Conservation (phyloP, 805 yeast species). For the Millerozyma acaciae region DNA sequence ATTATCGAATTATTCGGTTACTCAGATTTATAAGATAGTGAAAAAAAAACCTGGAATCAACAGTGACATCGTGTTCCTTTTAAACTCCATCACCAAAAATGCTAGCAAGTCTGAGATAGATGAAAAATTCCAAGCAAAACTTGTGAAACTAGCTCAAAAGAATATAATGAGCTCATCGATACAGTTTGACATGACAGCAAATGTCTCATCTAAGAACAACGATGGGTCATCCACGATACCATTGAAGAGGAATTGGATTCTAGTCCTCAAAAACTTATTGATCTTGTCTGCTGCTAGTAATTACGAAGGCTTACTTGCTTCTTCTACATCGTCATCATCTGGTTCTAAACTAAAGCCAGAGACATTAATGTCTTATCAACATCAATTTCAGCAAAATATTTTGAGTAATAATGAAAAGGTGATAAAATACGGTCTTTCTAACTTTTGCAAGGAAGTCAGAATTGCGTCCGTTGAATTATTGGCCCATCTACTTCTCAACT, state of each 20-base stretch:
- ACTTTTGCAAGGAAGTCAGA: slow-evolving; percentile 32
- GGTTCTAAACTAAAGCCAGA: slow-evolving; percentile 42
- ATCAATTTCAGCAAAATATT: slow-evolving; percentile 30
- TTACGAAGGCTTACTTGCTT: slow-evolving; percentile 34
- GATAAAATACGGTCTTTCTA: slow-evolving; percentile 26
- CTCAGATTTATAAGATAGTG: slow-evolving; percentile 36
- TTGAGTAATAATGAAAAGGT: slow-evolving; percentile 28
- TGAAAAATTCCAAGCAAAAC: slow-evolving; percentile 35
- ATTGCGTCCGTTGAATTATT: slow-evolving; percentile 34
- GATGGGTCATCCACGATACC: slow-evolving; percentile 17
- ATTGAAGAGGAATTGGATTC: slow-evolving; percentile 29
- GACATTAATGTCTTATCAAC: slow-evolving; percentile 36
- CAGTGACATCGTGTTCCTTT: slow-evolving; percentile 26
- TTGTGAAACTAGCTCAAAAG: slow-evolving; percentile 30
- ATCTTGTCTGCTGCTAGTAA: slow-evolving; percentile 31
- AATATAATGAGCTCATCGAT: slow-evolving; percentile 19
- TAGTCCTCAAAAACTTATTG: slow-evolving; percentile 29
- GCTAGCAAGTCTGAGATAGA: slow-evolving; percentile 37
- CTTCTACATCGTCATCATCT: slow-evolving; percentile 29
- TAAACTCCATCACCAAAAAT: slow-evolving; percentile 28
- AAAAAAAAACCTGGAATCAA: slow-evolving; percentile 29
- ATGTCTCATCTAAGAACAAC: slow-evolving; percentile 10
- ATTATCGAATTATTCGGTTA: slow-evolving; percentile 29
- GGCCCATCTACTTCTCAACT: slow-evolving; percentile 30
- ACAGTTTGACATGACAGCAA: slow-evolving; percentile 12